Percentiles rank a stretch among this genome's conserved stretches.
These are phyloP conservation scores for Gossypium ekmanianum DNA, from an alignment of 345 rosid genomes.

Conservation along the genomic window DNA sequence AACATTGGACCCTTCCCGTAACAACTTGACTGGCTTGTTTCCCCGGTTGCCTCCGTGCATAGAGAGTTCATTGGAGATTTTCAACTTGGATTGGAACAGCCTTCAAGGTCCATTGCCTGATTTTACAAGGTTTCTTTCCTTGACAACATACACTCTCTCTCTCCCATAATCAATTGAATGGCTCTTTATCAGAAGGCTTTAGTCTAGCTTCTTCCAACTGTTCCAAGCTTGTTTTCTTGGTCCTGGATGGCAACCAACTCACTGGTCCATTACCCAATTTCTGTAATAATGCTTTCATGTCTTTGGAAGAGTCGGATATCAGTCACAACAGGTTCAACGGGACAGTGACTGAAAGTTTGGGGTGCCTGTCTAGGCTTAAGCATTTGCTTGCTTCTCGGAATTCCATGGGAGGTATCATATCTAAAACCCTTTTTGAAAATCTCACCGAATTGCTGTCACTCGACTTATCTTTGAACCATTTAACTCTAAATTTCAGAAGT, in stretches of 20 bases:
- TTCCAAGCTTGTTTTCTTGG: background rate
- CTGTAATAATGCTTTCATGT: background rate
- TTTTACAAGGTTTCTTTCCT: background rate
- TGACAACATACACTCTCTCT: too few relatives aligned
- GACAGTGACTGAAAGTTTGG: background rate
- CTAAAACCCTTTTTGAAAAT: background rate
- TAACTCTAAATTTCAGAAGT: background rate
- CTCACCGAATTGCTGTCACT: background rate
- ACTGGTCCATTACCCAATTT: background rate
- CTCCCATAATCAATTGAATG: background rate
- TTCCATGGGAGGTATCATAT: background rate
- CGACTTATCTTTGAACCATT: background rate
- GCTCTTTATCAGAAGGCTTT: background rate
- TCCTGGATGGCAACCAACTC: background rate
- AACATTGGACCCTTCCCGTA: background rate
- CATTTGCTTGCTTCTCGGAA: background rate
- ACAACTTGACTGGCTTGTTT: background rate
- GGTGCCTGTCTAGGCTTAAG: background rate
- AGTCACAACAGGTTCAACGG: background rate
- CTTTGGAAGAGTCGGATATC: background rate
- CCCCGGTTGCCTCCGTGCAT: background rate
- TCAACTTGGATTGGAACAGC: background rate
- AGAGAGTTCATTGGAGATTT: background rate
- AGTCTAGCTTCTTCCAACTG: background rate
- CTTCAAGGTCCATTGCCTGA: background rate